phyloP scores from a whole-genome alignment of 495 filamentous ascomycete genomes.

The Corynascus novoguineensis region DNA sequence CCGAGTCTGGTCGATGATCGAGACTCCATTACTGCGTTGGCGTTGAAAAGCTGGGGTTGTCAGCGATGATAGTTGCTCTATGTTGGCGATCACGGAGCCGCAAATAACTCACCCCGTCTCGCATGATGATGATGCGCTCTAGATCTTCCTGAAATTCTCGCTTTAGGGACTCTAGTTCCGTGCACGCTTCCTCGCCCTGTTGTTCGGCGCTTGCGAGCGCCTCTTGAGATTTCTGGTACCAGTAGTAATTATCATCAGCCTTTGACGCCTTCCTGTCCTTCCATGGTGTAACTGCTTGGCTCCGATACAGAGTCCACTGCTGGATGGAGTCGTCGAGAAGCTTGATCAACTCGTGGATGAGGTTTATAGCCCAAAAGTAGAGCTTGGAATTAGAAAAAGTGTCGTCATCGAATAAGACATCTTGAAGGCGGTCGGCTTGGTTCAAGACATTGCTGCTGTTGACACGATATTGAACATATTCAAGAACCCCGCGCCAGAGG shows the following conservation, averaged over 20 bases:
- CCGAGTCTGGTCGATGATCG: slow-evolving; percentile 30
- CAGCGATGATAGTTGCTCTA: neutral
- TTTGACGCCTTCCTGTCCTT: neutral
- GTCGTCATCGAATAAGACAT: slow-evolving; percentile 13
- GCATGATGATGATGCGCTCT: slow-evolving; percentile 9
- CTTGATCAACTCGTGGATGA: slow-evolving; percentile 12
- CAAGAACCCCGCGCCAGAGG: neutral
- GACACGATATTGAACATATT: neutral
- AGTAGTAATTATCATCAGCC: neutral
- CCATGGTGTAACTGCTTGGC: neutral
- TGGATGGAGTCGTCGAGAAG: slow-evolving; percentile 9
- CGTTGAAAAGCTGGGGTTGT: slow-evolving; percentile 18
- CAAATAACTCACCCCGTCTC: slow-evolving; percentile 15
- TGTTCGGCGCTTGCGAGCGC: neutral
- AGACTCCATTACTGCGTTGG: slow-evolving; percentile 32
- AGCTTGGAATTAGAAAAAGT: slow-evolving; percentile 12
- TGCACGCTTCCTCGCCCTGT: neutral
- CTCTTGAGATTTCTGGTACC: neutral
- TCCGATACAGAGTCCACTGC: slow-evolving; percentile 6
- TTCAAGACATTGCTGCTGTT: neutral
- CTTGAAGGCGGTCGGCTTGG: neutral
- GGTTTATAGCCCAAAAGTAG: slow-evolving; percentile 17
- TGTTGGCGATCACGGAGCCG: neutral
- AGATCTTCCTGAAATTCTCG: slow-evolving; percentile 5
- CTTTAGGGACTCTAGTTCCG: neutral